Base-by-base conservation (phyloP, 2,329 filamentous ascomycete genomes). In the Microcera coccophila region DNA sequence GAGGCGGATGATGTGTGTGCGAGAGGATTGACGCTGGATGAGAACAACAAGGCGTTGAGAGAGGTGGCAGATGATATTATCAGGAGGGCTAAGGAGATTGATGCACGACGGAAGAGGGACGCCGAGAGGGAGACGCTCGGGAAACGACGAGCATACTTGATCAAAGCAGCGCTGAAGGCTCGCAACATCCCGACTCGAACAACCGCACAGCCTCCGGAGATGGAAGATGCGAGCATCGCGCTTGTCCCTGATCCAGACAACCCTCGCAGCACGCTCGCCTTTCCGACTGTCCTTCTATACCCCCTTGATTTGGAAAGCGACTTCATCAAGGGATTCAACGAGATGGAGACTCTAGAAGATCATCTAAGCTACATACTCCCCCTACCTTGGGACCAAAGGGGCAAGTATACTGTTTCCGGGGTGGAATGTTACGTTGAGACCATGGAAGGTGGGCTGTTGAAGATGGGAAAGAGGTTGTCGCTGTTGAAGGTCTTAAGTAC, bases 381-480 rank as follows among this genome's bases (percentile, higher is more conserved):
- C 3, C 66, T 90, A 57, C 89, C 90, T 11, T 98, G 93, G 93
- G 93, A 97, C 57, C 59, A 64, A 14, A 70, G 75, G 47, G 67
- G 75, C 2, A 81, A 81, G 57, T 96, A 95, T 65, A 77, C 70
- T 1, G 55, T 74, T 1, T 72, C 73, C 1, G 72, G 67, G 1
- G 87, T 95, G 4, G 90, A 95, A 54, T 93, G 88, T 59, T 97
- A 88, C 65, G 85, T 95, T 73, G 90, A 96, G 71, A 97, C 90
- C 0, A 68, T 69, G 4, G 71, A 74, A 0, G 90, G 90, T 0
- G 90, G 90, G 0, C 65, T 98, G 57, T 80, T 95, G 58, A 96
- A 95, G 70, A 83, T 90, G 17, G 91, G 93, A 36, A 90, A 87
- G 76, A 93, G 91, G 61, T 75, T 93, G 50, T 73, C 80, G 16